Base-by-base conservation (phyloP, 2,329 filamentous ascomycete species). In the Amauroascus niger region DNA sequence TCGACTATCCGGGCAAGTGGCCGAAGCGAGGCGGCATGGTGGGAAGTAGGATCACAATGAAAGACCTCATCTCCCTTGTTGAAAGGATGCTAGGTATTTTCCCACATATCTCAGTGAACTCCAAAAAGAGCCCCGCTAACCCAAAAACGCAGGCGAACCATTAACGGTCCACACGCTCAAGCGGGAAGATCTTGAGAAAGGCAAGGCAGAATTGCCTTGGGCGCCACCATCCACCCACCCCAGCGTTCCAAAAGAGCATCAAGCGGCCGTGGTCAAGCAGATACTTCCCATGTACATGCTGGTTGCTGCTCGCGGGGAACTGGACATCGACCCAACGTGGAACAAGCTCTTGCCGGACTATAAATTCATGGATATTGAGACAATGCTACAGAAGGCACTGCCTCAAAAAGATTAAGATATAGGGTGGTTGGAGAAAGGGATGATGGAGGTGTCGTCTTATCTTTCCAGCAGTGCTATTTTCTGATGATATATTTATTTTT, bases 161-260 rank as follows among this genome's bases (percentile, higher is more conserved):
- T 75, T 77, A 30, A 57, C 52, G 0, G 54, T 71, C 18, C 74
- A 79, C 3, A 69, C 68, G n/a, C 64, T 80, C 1, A 69, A 67
- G 33, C 50, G 69, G 0, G 67, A 71, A 48, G 77, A 81, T 59
- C 70, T 81, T 4, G 63, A 73, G 59, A 69, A 64, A 2, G 76
- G 75, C 6, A 53, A 55, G 26, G 39, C 64, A n/a, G 65, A 62
- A 8, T 52, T 61, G 2, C 56, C 63, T 3, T 67, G 63, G 57
- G 18, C 56, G 14, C 58, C 60, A 1, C 48, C 26, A 32, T 41
- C 63, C 2, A 52, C 58, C 3, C 65, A 71, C 37, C 63, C 60
- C 1, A 57, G 56, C 3, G 43, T 69, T 9, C 45, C 45, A 1
- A 52, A 43, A 3, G 65, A 70, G 24, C 44, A 62, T 35, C 26